A percentile compares a stretch with the other conserved stretches of the same genome.
These are phyloP conservation scores for Monilinia polystroma DNA, from an alignment of 2,329 filamentous ascomycete species.

Conservation along the genomic window DNA sequence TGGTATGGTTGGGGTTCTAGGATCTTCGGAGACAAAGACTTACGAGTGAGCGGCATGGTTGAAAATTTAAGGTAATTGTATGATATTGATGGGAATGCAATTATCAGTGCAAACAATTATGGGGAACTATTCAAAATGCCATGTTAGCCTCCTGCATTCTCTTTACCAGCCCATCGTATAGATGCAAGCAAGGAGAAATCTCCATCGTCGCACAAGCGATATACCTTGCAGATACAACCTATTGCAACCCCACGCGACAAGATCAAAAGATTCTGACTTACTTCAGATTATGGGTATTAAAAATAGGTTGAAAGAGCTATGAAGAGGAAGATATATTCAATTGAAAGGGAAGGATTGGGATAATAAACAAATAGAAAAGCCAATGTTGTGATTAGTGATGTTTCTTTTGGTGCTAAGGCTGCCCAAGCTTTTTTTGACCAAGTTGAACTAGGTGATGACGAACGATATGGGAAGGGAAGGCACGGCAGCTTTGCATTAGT, in stretches of 20 bases:
- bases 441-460: neutral
- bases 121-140: conserved; percentile 1
- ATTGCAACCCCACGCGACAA: neutral
- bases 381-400: neutral
- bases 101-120: conserved; percentile 1
- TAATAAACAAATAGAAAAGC: neutral
- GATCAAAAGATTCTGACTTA: neutral
- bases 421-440: neutral
- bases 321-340: neutral
- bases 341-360: neutral
- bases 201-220: neutral
- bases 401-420: neutral
- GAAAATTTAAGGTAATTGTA: neutral
- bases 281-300: conserved; percentile 1
- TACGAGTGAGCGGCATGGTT: conserved; percentile 4
- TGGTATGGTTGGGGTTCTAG: neutral
- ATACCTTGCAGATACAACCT: neutral
- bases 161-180: neutral
- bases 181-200: neutral
- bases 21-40: neutral
- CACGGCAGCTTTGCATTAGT: no score
- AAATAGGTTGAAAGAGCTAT: neutral
- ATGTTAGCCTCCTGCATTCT: conserved; percentile 12
- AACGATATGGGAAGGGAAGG: neutral
- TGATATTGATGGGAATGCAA: conserved; percentile 4